These are phyloP conservation scores for Dryas drummondii DNA, from an alignment of 306 rosid genomes.

Conservation along the genomic window DNA sequence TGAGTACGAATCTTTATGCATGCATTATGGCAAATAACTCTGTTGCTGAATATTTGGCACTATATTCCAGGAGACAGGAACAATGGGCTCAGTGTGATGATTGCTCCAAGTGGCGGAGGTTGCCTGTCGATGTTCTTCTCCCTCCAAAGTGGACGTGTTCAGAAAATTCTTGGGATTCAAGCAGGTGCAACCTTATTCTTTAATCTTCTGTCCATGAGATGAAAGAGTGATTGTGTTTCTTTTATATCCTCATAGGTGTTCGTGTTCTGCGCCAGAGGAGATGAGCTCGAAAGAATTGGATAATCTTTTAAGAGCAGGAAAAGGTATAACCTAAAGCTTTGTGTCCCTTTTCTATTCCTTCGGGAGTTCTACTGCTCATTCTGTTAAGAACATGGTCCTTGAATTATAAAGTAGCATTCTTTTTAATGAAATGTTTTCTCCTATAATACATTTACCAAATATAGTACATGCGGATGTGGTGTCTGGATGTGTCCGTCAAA, in stretches of 20 bases:
- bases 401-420: constrained; percentile 17
- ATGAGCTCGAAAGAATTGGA: constrained; percentile 62
- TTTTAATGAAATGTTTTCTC: background rate
- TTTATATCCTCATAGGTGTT: constrained; percentile 40
- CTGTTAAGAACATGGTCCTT: constrained; percentile 16
- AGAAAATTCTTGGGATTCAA: constrained; percentile 80
- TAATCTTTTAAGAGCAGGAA: constrained; percentile 60
- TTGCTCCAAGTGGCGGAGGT: constrained; percentile 92
- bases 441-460: background rate
- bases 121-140: constrained; percentile 79
- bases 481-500: background rate
- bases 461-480: background rate
- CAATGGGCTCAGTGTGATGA: constrained; percentile 97
- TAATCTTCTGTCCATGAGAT: constrained; percentile 20
- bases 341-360: constrained; percentile 18
- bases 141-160: constrained; percentile 95
- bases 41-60: constrained; percentile 30
- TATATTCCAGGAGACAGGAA: constrained; percentile 63
- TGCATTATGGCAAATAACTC: constrained; percentile 6
- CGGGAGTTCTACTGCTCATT: constrained; percentile 1
- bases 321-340: constrained; percentile 47
- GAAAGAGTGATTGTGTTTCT: constrained; percentile 26
- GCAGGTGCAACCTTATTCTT: constrained; percentile 49
- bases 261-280: constrained; percentile 74
- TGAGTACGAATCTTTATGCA: constrained; percentile 10